Conservation (phyloP, 2,329 filamentous ascomycete genomes). For the Grosmannia penicillata region DNA sequence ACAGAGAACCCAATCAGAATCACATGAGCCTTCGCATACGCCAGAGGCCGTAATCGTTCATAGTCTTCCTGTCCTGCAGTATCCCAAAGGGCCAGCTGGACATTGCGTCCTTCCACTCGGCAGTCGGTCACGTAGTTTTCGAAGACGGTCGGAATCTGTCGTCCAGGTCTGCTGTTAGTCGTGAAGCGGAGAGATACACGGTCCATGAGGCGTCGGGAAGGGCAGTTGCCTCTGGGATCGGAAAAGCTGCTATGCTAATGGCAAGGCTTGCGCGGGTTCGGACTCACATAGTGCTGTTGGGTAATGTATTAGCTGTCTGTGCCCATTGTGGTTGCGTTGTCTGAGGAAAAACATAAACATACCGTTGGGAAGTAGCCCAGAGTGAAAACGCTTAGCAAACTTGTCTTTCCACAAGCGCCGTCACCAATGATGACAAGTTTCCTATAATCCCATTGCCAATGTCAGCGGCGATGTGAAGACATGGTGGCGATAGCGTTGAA, state of each 20-base stretch:
- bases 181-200: too few relatives aligned
- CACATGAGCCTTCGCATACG: conserved; percentile 94
- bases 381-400: conserved; percentile 92
- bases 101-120: conserved; percentile 94
- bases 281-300: conserved; percentile 46
- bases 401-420: conserved; percentile 96
- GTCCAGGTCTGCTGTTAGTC: background rate
- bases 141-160: conserved; percentile 86
- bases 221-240: too few relatives aligned
- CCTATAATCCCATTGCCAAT: conserved; percentile 29
- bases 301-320: too few relatives aligned
- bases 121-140: conserved; percentile 99
- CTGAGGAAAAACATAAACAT: conserved; percentile 31
- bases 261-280: too few relatives aligned
- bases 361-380: conserved; percentile 96
- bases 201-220: too few relatives aligned
- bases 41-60: conserved; percentile 82
- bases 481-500: background rate
- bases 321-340: too few relatives aligned
- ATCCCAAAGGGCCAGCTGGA: conserved; percentile 96
- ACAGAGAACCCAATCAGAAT: conserved; percentile 93
- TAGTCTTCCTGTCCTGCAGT: conserved; percentile 99
- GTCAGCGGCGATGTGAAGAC: background rate
- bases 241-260: too few relatives aligned
- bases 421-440: conserved; percentile 96